Base-by-base conservation (phyloP, 805 yeast species). In the Saccharomycopsis fodiens region DNA sequence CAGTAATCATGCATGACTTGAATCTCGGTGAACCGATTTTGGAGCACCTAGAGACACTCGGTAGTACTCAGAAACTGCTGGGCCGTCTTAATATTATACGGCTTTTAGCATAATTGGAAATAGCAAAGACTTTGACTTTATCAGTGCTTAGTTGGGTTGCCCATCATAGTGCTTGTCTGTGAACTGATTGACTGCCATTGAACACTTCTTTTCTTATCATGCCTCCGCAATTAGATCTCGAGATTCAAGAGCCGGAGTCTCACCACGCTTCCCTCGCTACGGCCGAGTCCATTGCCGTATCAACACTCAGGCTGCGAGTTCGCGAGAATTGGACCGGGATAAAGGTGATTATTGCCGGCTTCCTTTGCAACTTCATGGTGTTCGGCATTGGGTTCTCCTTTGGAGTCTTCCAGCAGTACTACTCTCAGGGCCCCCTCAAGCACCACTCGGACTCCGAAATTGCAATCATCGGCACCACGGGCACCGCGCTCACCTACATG, bases 351-450 rank as follows among this genome's bases (percentile, higher is more conserved):
- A 38, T 53, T n/a, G 54, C 57, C 1, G 58, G 57, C 2, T 55
- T 54, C 38, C 23, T 53, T 1, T 53, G 55, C 32, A 63, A 63
- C 39, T 65, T 63, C 47, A 54, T 61, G 46, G 65, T 65, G 2
- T 64, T 66, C 48, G 70, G 69, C 1, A 56, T 64, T 8, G 55
- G 60, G 4, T 65, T 65, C 50, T 57, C 68, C 1, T 66, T 57
- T 44, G 70, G 69, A 47, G 63, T 66, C 4, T 66, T 59, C 42
- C 68, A 66, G 41, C 67, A 65, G 21, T 65, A 51, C 48, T 65
- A 65, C 38, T 51, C 57, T 1, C 35, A 42, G 12, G 69, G 69
- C 2, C 69, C 70, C 3, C 50, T 66, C 19, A 22, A 41, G 4
- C 20, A 43, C 10, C 31, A 50, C 21, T 46, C 60, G 3, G 57